Conservation (phyloP, 805 yeast species). For the Wickerhamiella azyma region DNA sequence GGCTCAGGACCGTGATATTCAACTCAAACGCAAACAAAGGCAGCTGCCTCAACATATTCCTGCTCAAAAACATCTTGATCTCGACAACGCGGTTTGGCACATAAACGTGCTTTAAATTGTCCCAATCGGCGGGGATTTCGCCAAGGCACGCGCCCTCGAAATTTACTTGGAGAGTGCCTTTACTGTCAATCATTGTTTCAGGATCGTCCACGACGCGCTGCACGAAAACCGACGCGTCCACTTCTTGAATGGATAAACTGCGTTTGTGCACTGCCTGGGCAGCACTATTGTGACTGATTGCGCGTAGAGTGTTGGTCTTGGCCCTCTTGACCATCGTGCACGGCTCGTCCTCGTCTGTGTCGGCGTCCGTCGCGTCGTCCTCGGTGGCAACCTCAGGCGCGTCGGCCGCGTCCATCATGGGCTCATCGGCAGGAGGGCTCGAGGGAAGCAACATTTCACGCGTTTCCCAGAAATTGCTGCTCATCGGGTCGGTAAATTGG, state of each 20-base stretch:
- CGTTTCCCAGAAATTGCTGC: constrained; percentile 1
- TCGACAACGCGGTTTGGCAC: constrained; percentile 11
- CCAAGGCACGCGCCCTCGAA: constrained; percentile 18
- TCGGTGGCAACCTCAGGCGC: neutral
- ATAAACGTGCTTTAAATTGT: constrained; percentile 24
- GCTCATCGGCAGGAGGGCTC: constrained; percentile 3
- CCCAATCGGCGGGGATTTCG: constrained; percentile 25
- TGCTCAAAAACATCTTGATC: constrained; percentile 22
- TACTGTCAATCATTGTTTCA: neutral
- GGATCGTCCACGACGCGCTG: constrained; percentile 8
- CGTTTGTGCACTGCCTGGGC: constrained; percentile 6
- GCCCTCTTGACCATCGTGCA: neutral
- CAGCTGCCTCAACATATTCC: constrained; percentile 21
- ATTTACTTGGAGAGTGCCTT: constrained; percentile 8
- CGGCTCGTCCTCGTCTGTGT: constrained; percentile 6
- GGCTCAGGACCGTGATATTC: constrained; percentile 25
- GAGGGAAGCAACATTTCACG: constrained; percentile 2
- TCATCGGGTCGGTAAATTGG: constrained; percentile 4
- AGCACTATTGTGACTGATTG: neutral
- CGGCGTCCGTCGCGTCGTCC: neutral
- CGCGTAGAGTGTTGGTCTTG: neutral
- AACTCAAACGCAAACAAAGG: constrained; percentile 24
- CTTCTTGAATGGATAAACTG: neutral
- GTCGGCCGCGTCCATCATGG: neutral
- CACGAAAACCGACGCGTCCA: neutral